Base-by-base conservation (phyloP, 2,329 filamentous ascomycete genomes). In the Intubia oerlemansii region DNA sequence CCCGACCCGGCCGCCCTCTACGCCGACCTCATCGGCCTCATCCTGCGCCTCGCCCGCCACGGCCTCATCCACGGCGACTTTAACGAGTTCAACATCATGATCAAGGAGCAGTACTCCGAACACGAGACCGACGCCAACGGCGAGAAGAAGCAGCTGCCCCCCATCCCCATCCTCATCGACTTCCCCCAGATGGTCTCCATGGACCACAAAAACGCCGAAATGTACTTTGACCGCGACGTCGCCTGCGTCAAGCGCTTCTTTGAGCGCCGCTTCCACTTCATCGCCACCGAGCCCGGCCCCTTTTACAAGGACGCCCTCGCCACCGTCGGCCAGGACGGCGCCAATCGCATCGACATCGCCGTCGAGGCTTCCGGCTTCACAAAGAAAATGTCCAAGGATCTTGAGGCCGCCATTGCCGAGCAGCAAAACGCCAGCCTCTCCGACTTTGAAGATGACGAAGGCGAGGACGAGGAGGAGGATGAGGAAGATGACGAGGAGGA, bases 171-270 rank as follows among this genome's bases (percentile, higher is more conserved):
- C 30, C 56, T 98, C 25, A 98, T 98, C 42, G 90, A 98, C 53
- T 98, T 98, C 45, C 88, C 88, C 0, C 88, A 98, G 47, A 95
- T 93, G 76, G 70, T 98, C 3, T 95, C 85, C 1, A 81, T 92
- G 47, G 81, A 92, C 40, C 88, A 98, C 45, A 53, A 60, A 20
- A 93, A 98, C 44, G 90, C 88, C 12, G 77, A 92, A 45, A 90
- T 84, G 66, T 95, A 98, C 52, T 98, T 98, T 48, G 79, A 95
- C 46, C 73, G 88, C 37, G 88, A 98, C 42, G 84, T 98, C 10
- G 71, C 79, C 37, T 98, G 90, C 50, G 75, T 98, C 43, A 95
- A 93, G 54, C 70, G 78, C 18, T 98, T 91, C 49, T 98, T 98
- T 45, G 63, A 79, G 44, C 64, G 84, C 14, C 69, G 81, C 17